phyloP scores from a whole-genome alignment of 345 rosid genomes.

The Mallotus nudiflorus region DNA sequence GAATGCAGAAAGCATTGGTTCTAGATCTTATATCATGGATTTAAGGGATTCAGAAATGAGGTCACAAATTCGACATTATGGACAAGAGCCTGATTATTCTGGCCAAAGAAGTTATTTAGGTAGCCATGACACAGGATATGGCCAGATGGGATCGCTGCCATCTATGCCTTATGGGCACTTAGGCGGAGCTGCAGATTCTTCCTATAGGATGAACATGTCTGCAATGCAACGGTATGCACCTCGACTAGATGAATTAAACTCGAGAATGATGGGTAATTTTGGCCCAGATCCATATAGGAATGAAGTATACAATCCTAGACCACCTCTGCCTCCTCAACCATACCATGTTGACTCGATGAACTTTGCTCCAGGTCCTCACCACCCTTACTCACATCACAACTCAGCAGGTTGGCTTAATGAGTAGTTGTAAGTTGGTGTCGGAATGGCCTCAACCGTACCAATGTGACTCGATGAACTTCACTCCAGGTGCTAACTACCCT shows the following conservation, averaged over 20 bases:
- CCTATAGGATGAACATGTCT: constrained; percentile 41
- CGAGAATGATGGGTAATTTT: constrained; percentile 34
- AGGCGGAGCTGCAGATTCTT: constrained; percentile 24
- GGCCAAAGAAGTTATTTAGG: constrained; percentile 34
- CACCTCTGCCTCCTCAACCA: constrained; percentile 17
- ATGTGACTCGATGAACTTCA: constrained; percentile 36
- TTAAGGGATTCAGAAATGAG: constrained; percentile 25
- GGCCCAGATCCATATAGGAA: constrained; percentile 41
- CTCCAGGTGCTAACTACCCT: constrained; percentile 47
- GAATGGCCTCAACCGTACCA: constrained; percentile 25
- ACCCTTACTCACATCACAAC: constrained; percentile 28
- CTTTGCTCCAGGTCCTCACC: constrained; percentile 53
- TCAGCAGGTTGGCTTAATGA: constrained; percentile 74
- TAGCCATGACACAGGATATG: constrained; percentile 20
- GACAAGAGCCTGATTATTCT: constrained; percentile 24
- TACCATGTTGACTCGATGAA: constrained; percentile 25
- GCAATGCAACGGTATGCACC: constrained; percentile 63
- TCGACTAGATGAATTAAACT: constrained; percentile 56
- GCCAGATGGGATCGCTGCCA: constrained; percentile 33
- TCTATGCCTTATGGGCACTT: constrained; percentile 31
- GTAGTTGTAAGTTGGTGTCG: constrained; percentile 31
- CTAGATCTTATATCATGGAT: constrained; percentile 30
- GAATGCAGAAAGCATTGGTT: constrained; percentile 17
- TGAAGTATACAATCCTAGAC: constrained; percentile 27
- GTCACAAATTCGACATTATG: constrained; percentile 32